Percentiles rank a stretch among this genome's conserved stretches.
These are phyloP conservation scores for Rehmannia glutinosa DNA, from an alignment of 257 asterid genomes.

Conservation along the genomic window DNA sequence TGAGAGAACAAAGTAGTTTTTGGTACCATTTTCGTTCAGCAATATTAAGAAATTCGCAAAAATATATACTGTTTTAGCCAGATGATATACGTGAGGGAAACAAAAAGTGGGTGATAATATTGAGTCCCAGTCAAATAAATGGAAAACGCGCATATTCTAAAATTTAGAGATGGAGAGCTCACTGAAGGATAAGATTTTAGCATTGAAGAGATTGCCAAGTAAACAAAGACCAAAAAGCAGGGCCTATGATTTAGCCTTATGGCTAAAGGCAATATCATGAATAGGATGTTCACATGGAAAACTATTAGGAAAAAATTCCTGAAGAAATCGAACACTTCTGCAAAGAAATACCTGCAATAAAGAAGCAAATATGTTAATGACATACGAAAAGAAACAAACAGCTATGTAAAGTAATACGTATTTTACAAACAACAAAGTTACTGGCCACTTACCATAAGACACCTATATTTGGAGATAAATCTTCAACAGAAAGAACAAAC, in stretches of 20 bases:
- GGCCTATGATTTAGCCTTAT: constrained; percentile 88
- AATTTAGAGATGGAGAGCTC: constrained; percentile 36
- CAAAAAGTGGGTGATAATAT: neutral
- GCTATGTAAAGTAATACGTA: neutral
- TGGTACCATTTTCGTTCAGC: neutral
- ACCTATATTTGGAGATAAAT: constrained; percentile 94
- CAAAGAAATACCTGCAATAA: constrained; percentile 92
- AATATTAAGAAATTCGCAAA: neutral
- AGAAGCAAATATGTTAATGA: constrained; percentile 15
- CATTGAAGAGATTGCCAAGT: constrained; percentile 82
- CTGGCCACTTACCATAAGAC: constrained; percentile 69
- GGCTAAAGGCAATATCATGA: constrained; percentile 91
- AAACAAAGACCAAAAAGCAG: constrained; percentile 83
- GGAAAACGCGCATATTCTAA: neutral
- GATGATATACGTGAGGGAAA: neutral
- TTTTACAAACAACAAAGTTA: neutral
- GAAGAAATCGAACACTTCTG: constrained; percentile 97
- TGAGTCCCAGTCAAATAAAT: neutral
- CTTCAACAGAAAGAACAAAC: constrained; percentile 76
- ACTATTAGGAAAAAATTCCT: constrained; percentile 86
- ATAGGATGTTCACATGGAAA: constrained; percentile 82
- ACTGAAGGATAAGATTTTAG: constrained; percentile 98
- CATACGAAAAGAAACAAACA: constrained; percentile 9
- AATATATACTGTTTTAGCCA: neutral
- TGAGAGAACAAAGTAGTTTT: neutral